Evolutionary conservation across 208 protist species (phyloP).

Genomic region (Trypanosoma caninum): DNA sequence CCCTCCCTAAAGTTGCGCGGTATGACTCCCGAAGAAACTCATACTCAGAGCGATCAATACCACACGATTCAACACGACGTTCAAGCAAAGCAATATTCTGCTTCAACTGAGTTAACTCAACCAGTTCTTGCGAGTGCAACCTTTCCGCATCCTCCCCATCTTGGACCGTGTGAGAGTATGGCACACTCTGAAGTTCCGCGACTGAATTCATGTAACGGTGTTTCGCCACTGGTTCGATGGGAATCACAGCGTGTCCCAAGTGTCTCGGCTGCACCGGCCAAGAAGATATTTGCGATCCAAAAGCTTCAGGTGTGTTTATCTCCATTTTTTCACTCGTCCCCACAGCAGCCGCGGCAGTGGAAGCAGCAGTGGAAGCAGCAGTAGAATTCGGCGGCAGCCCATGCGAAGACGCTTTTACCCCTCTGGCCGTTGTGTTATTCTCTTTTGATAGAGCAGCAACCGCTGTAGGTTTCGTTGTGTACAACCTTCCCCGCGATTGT

Average conservation of each 20-base stretch:
- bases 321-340: neutral
- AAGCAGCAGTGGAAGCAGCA: neutral
- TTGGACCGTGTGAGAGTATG: neutral
- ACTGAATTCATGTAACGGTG: neutral
- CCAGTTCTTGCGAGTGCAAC: neutral
- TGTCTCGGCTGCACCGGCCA: neutral
- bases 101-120: constrained; percentile 6
- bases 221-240: neutral
- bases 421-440: too few relatives aligned
- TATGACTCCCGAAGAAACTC: constrained; percentile 10
- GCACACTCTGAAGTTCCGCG: neutral
- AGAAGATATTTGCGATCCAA: neutral
- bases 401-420: neutral
- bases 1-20: constrained; percentile 8
- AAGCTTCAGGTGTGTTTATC: neutral
- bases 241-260: constrained; percentile 14
- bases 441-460: too few relatives aligned
- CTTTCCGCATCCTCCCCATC: neutral
- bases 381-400: neutral
- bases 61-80: constrained; percentile 6
- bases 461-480: neutral
- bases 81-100: constrained; percentile 9
- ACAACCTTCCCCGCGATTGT: neutral
- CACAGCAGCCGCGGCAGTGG: neutral
- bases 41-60: neutral